Evolutionary conservation across 2,329 filamentous ascomycete species (phyloP), one percentile per base, ranked within the genome.

Genomic region (Fusarium burgessii): DNA sequence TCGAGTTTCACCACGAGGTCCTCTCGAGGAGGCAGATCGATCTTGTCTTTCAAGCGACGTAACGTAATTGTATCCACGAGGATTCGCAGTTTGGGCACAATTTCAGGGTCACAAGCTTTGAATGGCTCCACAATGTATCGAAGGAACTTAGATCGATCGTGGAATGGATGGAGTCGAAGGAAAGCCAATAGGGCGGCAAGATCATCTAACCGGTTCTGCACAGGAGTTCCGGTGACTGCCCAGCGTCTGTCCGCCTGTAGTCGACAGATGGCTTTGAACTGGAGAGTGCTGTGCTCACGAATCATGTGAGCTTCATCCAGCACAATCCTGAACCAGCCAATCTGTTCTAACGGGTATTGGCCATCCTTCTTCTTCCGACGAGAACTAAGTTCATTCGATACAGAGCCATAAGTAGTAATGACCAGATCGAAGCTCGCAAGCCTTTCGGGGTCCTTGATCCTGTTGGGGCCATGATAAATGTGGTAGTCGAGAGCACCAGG

Each of bases 161-260:
- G 90, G 76, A 98, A 98, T 0, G 95, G 95, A 74, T 90, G 90
- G 17, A 98, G 84, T 17, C 92, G 90, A 43, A 98, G 84, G 77
- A 98, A 98, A 35, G 91, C 93, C 63, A 97, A 90, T 5, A 98
- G 84, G 3, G 95, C 93, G 17, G 93, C 93, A 25, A 98, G 86
- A 78, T 99, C 96, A 71, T 97, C 94, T 5, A 98, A 86, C 7
- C 93, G 91, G 77, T 99, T 99, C 80, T 98, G 95, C 12, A 98
- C 93, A 0, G 95, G 96, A 0, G 96, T 98, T 58, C 95, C 96
- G 1, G 96, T 98, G n/a, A 98, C 93, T 5, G 95, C 95, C 96
- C 96, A 99, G 36, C 95, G 91, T 35, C 95, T 90, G 77, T 93
- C 88, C 4, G 94, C 93, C 66, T 92, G 87, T 5, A 98, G 84